Evolutionary conservation across 1,139 yeast genomes (phyloP), one percentile per base, ranked within the genome.

Genomic region (Pneumocystis murina): DNA sequence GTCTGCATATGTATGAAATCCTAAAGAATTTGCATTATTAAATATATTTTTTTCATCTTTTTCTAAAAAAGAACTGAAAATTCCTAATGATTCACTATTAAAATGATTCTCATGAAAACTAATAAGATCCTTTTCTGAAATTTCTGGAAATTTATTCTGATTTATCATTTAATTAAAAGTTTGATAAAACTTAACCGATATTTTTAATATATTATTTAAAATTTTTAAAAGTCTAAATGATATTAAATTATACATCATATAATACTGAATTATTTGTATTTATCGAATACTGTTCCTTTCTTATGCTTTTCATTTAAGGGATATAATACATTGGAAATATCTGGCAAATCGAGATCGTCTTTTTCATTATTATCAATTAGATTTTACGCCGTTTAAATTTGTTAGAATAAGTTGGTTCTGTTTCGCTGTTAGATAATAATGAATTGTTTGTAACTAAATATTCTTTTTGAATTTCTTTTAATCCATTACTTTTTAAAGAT

Each of bases 1-100:
- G 62, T 71, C 73, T 5, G 69, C 63, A 36, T 70, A 70, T 39
- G 59, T 64, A 20, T 3, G 7, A 20, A 16, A 16, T 20, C 30
- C 60, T 20, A 58, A 24, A 58, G 20, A 4, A 12, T 58, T 40
- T 1, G 60, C 30, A 58, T 58, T 40, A 12, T 30, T 40, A 17
- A 4, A 20, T 58, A 58, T 38, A 40, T 38, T 38, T 38, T 58
- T 16, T 30, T 58, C 43, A 24, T 58, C 24, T 38, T 40, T 40
- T 38, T 38, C 39, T 12, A 58, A 40, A 40, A 38, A 58, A 40
- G 5, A 12, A 24, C 6, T 14, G 30, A 58, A 58, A 40, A 58
- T 20, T 24, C 20, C 30, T 12, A 17, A 20, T 28, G 39, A 38
- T n/a, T 10, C 4, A 12, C 14, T 17, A 24, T 40, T 40, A 20